Base-by-base conservation (phyloP, 2,329 filamentous ascomycete species). In the Claviceps sp. region DNA sequence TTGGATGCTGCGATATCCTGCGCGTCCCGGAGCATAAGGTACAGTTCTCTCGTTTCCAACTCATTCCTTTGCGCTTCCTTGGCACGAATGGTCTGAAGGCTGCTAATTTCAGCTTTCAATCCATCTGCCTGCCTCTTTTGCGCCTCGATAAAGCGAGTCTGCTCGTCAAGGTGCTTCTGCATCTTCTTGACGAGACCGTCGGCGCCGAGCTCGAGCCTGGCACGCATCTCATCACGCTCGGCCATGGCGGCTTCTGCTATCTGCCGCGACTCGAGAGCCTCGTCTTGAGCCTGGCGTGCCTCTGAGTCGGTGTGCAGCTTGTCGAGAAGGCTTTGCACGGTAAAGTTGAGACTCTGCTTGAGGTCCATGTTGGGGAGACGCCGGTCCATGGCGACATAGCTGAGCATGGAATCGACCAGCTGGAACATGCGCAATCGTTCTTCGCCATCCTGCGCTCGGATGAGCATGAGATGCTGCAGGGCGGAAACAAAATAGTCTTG, bases 351-450 rank as follows among this genome's bases (percentile, higher is more conserved):
- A 63, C 89, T 95, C 67, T 97, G 91, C 72, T 96, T 96, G 54
- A 98, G 79, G 66, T 98, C 93, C 82, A 97, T 91, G 68, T 98
- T 91, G 41, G 93, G 93, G 57, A 97, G 70, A 57, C 93, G 80
- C 63, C 93, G 81, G 68, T 98, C 93, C 91, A 98, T 98, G 61
- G 91, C 91, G 56, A 98, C 91, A 68, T 97, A 97, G 68, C 89
- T 95, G 58, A 98, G 81, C 89, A 97, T 97, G n/a, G 88, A 85
- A 69, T 98, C 93, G 30, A 97, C 90, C 30, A 98, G 80, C 72
- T 97, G 93, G 70, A 97, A 98, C 85, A 96, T 93, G 48, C 89
- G 84, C 55, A 96, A 71, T 14, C 89, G 82, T 68, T 98, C 93
- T 64, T 97, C 93, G 48, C 86, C 85, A 60, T 94, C 89, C 57